These are phyloP conservation scores for Xylaria nigripes DNA, from an alignment of 495 filamentous ascomycete genomes.

Conservation along the genomic window DNA sequence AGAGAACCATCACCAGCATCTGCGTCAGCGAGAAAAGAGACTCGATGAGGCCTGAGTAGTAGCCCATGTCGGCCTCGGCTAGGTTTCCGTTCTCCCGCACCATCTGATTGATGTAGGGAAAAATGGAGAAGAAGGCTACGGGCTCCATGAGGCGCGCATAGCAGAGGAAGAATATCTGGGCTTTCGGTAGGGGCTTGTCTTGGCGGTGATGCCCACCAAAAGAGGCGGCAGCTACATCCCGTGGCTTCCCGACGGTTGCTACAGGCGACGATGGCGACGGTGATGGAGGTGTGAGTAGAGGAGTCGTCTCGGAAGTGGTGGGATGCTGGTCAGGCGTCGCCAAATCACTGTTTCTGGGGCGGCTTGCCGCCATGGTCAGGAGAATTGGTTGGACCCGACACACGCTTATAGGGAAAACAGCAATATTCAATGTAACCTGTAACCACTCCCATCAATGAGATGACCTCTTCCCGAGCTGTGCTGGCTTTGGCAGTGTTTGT, in stretches of 20 bases:
- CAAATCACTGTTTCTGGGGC: background rate
- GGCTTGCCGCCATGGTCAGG: background rate
- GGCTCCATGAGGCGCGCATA: constrained; percentile 63
- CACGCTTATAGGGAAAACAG: background rate
- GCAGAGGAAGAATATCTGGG: constrained; percentile 58
- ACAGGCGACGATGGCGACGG: constrained; percentile 15
- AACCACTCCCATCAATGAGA: too few relatives aligned
- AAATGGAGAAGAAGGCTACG: constrained; percentile 65
- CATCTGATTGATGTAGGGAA: constrained; percentile 70
- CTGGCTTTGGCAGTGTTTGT: too few relatives aligned
- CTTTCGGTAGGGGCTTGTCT: constrained; percentile 44
- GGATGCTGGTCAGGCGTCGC: background rate
- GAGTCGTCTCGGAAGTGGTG: constrained; percentile 29
- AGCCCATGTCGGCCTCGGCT: constrained; percentile 52
- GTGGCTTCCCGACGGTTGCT: constrained; percentile 1
- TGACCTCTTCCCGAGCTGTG: too few relatives aligned
- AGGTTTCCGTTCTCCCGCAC: constrained; percentile 51
- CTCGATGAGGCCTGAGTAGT: constrained; percentile 66
- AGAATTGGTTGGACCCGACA: background rate
- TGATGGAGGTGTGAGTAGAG: constrained; percentile 22
- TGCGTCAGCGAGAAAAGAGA: constrained; percentile 63
- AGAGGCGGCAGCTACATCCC: constrained; percentile 16
- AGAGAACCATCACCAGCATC: constrained; percentile 46
- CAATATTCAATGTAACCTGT: too few relatives aligned
- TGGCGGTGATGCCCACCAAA: constrained; percentile 15